phyloP scores from a whole-genome alignment of 768 basidiomycete species.

The Russula olivacea region DNA sequence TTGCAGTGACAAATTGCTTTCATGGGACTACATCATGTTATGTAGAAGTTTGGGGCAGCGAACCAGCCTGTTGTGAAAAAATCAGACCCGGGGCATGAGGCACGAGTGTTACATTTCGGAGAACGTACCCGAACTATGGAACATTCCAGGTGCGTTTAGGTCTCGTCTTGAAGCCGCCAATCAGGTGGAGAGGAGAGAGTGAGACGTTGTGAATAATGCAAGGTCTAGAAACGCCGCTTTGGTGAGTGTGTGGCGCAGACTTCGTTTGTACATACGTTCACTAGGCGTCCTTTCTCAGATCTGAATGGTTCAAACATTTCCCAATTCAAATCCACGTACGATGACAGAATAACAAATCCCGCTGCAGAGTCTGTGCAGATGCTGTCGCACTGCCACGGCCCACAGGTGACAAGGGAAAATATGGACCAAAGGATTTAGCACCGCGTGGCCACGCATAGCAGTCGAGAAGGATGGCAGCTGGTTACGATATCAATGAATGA shows the following conservation, averaged over 20 bases:
- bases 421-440: background rate
- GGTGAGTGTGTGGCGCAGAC: background rate
- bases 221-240: background rate
- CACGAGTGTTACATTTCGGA: background rate
- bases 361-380: background rate
- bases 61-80: background rate
- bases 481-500: background rate
- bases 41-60: background rate
- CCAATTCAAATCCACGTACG: background rate
- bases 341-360: background rate
- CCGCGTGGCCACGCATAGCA: background rate
- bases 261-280: background rate
- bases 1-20: background rate
- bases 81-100: conserved; percentile 14
- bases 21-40: background rate
- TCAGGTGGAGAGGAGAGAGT: background rate
- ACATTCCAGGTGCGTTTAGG: conserved; percentile 9
- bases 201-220: background rate
- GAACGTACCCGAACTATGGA: conserved; percentile 10
- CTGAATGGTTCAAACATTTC: background rate
- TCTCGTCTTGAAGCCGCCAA: conserved; percentile 9
- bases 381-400: background rate
- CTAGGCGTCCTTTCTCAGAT: background rate
- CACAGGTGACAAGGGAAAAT: background rate
- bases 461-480: background rate